A percentile compares a stretch with the other conserved stretches of the same genome.
Conservation (phyloP, 371 early-diverging fungal genomes). For the Apophysomyces elegans region DNA sequence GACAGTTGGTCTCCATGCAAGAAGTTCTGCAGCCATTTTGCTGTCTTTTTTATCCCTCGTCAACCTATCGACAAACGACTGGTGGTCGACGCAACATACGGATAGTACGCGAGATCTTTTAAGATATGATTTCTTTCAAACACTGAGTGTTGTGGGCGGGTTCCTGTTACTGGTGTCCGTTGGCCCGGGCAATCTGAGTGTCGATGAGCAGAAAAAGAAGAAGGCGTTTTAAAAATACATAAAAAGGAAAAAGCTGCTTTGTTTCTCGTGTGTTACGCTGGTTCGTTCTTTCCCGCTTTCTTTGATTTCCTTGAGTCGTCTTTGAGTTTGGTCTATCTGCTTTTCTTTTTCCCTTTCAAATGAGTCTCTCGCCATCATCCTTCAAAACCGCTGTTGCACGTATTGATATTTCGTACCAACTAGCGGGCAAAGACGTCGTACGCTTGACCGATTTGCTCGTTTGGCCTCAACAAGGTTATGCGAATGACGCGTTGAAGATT, state of each 20-base stretch:
- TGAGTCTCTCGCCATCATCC: constrained; percentile 24
- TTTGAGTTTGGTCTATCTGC: neutral
- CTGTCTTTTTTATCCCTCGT: constrained; percentile 84
- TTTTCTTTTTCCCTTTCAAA: constrained; percentile 7
- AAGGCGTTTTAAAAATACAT: constrained; percentile 70
- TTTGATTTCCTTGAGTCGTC: neutral
- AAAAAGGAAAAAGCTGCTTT: neutral
- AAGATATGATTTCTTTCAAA: constrained; percentile 98
- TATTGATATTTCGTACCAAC: constrained; percentile 29
- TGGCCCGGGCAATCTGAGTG: constrained; percentile 89
- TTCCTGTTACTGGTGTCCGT: constrained; percentile 86
- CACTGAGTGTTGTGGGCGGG: constrained; percentile 94
- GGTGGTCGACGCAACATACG: constrained; percentile 87
- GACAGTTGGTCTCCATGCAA: constrained; percentile 94
- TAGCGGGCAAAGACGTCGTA: constrained; percentile 18
- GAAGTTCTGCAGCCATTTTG: constrained; percentile 88
- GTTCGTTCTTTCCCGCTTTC: neutral
- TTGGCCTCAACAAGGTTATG: constrained; percentile 22
- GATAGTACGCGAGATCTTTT: constrained; percentile 82
- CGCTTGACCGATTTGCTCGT: constrained; percentile 24
- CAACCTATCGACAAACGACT: constrained; percentile 91
- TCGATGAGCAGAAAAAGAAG: constrained; percentile 88
- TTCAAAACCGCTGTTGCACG: constrained; percentile 25
- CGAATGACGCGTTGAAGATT: constrained; percentile 23
- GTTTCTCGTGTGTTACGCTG: too few species aligned